These are phyloP conservation scores for Suillus lakei DNA, from an alignment of 768 basidiomycete species.

Conservation along the genomic window DNA sequence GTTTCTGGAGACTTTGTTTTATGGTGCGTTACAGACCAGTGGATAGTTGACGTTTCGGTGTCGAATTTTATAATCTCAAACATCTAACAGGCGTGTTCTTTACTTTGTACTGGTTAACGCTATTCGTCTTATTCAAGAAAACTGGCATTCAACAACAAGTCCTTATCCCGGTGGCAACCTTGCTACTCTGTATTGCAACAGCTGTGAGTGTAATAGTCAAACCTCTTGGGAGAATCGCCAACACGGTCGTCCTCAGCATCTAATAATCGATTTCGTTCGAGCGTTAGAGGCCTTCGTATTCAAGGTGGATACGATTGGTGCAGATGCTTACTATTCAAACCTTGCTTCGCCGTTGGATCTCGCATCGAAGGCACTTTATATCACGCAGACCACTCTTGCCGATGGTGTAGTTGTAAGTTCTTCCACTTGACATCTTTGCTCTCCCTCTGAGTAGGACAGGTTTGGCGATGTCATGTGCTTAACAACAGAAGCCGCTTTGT, in stretches of 20 bases:
- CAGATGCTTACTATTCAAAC: neutral
- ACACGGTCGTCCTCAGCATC: neutral
- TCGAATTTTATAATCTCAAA: neutral
- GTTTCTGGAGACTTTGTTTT: neutral
- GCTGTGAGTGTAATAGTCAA: neutral
- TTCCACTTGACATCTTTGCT: neutral
- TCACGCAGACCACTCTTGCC: neutral
- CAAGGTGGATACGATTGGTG: neutral
- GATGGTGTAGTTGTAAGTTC: slow-evolving; percentile 3
- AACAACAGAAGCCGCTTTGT: neutral
- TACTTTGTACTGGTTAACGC: neutral
- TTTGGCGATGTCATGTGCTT: slow-evolving; percentile 1
- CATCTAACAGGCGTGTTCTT: neutral
- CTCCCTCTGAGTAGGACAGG: neutral
- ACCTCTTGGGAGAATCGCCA: neutral
- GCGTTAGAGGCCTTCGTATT: neutral
- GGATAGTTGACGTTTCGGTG: neutral
- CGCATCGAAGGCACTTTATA: slow-evolving; percentile 3
- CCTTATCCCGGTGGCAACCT: neutral
- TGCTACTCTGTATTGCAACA: neutral
- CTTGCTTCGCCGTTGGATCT: slow-evolving; percentile 3
- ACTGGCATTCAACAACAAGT: neutral
- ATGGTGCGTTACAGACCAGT: neutral
- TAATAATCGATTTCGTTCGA: neutral
- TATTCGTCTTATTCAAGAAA: slow-evolving; percentile 1